Evolutionary conservation across 1,139 yeast species (phyloP), one percentile per base, ranked within the genome.

Genomic region (Pichia inconspicua): DNA sequence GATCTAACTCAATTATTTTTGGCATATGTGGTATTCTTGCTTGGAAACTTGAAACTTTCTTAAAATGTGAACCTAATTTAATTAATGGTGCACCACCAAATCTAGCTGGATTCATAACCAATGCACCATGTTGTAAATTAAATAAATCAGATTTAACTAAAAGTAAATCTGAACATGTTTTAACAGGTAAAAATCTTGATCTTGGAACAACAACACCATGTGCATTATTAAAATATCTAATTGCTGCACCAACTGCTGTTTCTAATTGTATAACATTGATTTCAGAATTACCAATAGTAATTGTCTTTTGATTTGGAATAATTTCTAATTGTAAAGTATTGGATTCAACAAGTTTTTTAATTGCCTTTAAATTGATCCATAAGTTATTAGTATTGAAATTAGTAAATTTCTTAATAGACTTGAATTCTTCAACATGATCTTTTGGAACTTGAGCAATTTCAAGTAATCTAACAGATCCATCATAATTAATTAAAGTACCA

Each of bases 381-480:
- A 92, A 77, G 73, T 92, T 92, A 70, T 92, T 92, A 55, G 98
- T 92, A 78, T 92, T 92, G 79, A 92, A 92, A 74, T 92, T 90
- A 70, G 89, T 92, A 75, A 92, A 92, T 72, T 92, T 92, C 74
- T 94, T 92, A 71, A 92, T 94, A 53, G 95, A 85, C 73, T 92
- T 92, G 77, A 92, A 92, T 66, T 92, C 98, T 73, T 94, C 98
- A 54, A 89, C 94, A 67, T 92, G 98, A 68, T 90, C 97, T 70
- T 89, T 89, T 66, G 98, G 97, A 55, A 92, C 98, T 74, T 92
- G 98, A 44, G 98, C 98, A 62, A 94, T 92, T 72, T 92, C 98
- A 63, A 92, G 78, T 65, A 92, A 78, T 70, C 97, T 82, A 53
- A 92, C 96, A 64, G 84, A 83, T 54, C 97, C 97, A 60, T 89